Evolutionary conservation across 495 filamentous ascomycete genomes (phyloP), one percentile per base, ranked within the genome.

Genomic region (Aspergillus olivimuriae): DNA sequence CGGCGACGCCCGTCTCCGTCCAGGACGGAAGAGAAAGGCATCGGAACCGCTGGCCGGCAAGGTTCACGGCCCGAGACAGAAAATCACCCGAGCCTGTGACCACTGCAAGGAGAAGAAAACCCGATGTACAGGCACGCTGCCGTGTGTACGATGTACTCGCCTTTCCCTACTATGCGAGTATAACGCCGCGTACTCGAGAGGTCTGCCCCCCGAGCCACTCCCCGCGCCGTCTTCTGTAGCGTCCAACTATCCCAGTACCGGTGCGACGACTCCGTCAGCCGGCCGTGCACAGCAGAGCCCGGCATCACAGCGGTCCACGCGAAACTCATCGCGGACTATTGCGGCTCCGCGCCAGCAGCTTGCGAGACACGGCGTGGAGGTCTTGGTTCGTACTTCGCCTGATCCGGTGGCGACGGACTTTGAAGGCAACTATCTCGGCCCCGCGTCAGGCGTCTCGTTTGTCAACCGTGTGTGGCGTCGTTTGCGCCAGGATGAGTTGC

Each of bases 1-100:
- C 30, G 15, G 15, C 15, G 30, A 9, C 1, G 8, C 20, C n/a
- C 15, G n/a, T n/a, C n/a, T 8, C 34, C 14, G 35, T 26, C 36
- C 43, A 20, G 43, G 39, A 12, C 62, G 50, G 19, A 69, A 65
- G 43, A 64, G 65, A 37, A 69, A 69, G 41, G 28, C 56, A 2
- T 60, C 56, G 9, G 56, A 55, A 12, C 31, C 52, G n/a, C 28
- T 41, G 11, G 20, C 53, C 11, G 55, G 48, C 41, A 64, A 57
- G 34, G 41, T 42, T 23, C 46, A 44, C 39, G 51, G 36, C 5
- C 46, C 45, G 23, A 64, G 66, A n/a, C 65, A 65, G 39, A 68
- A 68, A 44, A 70, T 71, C 43, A 73, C 68, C 26, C 49, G 70
- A 37, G 70, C 70, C 32, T 73, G 70, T 53, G 70, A 73, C 51